Conservation (phyloP, 805 yeast genomes). For the Scheffersomyces lignosus region DNA sequence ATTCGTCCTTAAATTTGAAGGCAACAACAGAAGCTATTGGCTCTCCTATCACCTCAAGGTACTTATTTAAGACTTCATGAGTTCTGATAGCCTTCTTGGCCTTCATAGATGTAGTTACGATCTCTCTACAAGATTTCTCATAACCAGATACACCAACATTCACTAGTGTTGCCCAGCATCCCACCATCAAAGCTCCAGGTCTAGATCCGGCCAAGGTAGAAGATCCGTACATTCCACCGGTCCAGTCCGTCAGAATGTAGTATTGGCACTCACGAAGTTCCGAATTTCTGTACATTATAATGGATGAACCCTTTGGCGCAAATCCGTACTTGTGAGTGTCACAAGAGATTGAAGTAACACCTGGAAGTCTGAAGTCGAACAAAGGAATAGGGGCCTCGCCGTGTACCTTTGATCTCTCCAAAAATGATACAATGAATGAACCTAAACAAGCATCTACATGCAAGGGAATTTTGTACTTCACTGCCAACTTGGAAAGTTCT, state of each 20-base stretch:
- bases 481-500: constrained; percentile 63
- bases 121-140: constrained; percentile 59
- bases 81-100: constrained; percentile 50
- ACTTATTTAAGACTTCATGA: constrained; percentile 46
- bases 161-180: constrained; percentile 94
- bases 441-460: constrained; percentile 98
- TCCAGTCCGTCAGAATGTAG: constrained; percentile 81
- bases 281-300: constrained; percentile 80
- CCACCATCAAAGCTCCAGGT: constrained; percentile 97
- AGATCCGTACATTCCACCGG: constrained; percentile 94
- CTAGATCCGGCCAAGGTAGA: constrained; percentile 96
- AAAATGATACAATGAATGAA: constrained; percentile 82
- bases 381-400: constrained; percentile 49
- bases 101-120: constrained; percentile 62
- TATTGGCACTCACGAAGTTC: constrained; percentile 79
- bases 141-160: constrained; percentile 86
- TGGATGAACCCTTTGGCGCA: constrained; percentile 95
- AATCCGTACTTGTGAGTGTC: constrained; percentile 99
- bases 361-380: constrained; percentile 85
- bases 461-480: constrained; percentile 71
- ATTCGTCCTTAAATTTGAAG: constrained; percentile 51
- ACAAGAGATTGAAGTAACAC: constrained; percentile 96
- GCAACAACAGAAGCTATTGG: constrained; percentile 83
- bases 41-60: constrained; percentile 75
- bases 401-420: constrained; percentile 53